A percentile compares a stretch with the other conserved stretches of the same genome.
Conservation (phyloP, 805 yeast genomes). For the Candida patagonica region DNA sequence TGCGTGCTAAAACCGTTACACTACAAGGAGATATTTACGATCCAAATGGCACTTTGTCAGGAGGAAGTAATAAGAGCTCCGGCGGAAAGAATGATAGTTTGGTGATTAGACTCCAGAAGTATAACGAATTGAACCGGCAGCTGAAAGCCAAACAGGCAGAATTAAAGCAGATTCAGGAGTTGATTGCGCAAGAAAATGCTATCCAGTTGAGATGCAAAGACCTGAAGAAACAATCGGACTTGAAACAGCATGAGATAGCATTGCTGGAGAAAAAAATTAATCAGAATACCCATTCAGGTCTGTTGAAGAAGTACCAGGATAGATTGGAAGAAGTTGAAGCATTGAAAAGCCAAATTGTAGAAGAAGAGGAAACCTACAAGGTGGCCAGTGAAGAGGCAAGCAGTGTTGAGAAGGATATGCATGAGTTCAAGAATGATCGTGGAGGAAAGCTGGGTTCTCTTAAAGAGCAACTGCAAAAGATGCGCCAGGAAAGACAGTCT, state of each 20-base stretch:
- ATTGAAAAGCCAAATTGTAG: conserved; percentile 32
- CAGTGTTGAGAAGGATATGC: conserved; percentile 62
- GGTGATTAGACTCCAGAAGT: conserved; percentile 56
- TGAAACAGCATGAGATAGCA: conserved; percentile 25
- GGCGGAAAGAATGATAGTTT: conserved; percentile 49
- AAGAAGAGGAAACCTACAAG: conserved; percentile 27
- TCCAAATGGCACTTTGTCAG: conserved; percentile 92
- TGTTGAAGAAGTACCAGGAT: conserved; percentile 24
- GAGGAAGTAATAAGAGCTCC: conserved; percentile 70
- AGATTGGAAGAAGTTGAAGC: conserved; percentile 37
- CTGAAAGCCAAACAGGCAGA: conserved; percentile 36
- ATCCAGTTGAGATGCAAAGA: conserved; percentile 18
- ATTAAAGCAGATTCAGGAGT: conserved; percentile 32
- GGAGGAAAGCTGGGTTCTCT: conserved; percentile 64
- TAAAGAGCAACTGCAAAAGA: conserved; percentile 29
- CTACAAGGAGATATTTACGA: conserved; percentile 91
- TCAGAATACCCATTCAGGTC: conserved; percentile 20
- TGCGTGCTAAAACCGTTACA: conserved; percentile 77
- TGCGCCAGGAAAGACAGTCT: conserved; percentile 30
- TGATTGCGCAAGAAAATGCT: conserved; percentile 35
- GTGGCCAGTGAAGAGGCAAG: conserved; percentile 37
- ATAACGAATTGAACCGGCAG: conserved; percentile 37
- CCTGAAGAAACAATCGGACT: conserved; percentile 20
- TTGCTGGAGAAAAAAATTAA: conserved; percentile 21
- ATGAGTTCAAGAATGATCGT: conserved; percentile 71